Evolutionary conservation across 441 rosid genomes (phyloP).

Genomic region (Eugenia klotzschiana): DNA sequence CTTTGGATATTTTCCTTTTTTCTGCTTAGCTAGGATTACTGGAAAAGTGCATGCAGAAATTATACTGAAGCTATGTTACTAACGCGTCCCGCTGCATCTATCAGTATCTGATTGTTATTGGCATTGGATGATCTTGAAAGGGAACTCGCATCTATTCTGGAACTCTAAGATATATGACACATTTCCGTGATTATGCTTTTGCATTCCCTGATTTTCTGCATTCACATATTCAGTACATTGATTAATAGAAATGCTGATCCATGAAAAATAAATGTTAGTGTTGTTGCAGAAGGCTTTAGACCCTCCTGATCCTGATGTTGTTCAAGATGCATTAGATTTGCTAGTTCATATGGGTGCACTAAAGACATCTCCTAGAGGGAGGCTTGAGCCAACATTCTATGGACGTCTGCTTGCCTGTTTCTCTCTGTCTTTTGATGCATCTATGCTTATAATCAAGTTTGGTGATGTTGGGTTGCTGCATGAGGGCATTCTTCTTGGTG

Average conservation of each 20-base stretch:
- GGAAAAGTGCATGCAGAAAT: background rate
- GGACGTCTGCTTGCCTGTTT: slow-evolving; percentile 81
- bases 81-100: background rate
- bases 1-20: background rate
- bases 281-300: slow-evolving; percentile 80
- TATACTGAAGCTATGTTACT: background rate
- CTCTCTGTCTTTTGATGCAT: slow-evolving; percentile 72
- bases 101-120: background rate
- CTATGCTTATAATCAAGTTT: slow-evolving; percentile 63
- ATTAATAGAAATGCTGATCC: slow-evolving; percentile 8
- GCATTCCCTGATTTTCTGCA: background rate
- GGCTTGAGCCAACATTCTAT: slow-evolving; percentile 80
- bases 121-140: background rate
- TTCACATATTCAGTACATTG: background rate
- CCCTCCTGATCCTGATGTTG: slow-evolving; percentile 59
- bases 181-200: background rate
- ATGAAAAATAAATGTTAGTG: slow-evolving; percentile 26
- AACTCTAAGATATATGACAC: background rate
- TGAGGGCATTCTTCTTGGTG: slow-evolving; percentile 79
- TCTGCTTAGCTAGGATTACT: background rate
- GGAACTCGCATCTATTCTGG: background rate
- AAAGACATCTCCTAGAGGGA: slow-evolving; percentile 45
- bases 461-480: slow-evolving; percentile 71
- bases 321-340: slow-evolving; percentile 63
- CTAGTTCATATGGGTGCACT: slow-evolving; percentile 52